Base-by-base conservation (phyloP, 2,329 filamentous ascomycete genomes). In the Pezicula rhizophila region DNA sequence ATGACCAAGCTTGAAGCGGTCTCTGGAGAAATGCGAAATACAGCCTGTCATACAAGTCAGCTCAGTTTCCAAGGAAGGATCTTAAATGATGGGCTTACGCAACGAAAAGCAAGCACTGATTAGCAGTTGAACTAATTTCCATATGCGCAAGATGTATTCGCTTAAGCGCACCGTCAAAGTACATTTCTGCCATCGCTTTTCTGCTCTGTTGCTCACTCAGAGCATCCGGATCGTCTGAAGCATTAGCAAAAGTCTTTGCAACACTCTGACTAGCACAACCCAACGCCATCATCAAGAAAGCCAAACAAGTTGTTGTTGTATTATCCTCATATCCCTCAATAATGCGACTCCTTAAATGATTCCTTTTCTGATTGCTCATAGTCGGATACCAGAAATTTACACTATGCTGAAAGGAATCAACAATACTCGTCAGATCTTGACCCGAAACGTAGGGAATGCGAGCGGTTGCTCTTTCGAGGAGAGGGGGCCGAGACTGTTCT, bases 361-460 rank as follows among this genome's bases (percentile, higher is more conserved):
- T 1, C 63, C 53, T 0, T 23, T 70, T 72, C 0, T 53, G 50
- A 39, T 64, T 65, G 0, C 73, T 72, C 63, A 75, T 68, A 5
- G 72, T 75, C 0, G 74, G 75, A 48, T 77, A 78, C 72, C 73
- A 78, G 42, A 76, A 77, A 57, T 78, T 78, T 38, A 77, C 63
- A 31, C 67, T 70, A 2, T 61, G 59, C 51, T 74, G 66, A 41
- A 78, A 78, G 0, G 70, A 67, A 1, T 65, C 59, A 0, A 77
- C 57, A 5, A 74, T 68, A 0, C 58, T 57, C 14, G 69, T 65
- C 2, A 76, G 59, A 6, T 77, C 74, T 1, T 67, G 61, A 0
- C 66, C 55, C 1, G 66, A 66, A 5, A 72, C 64, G 35, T 71
- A 73, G 0, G 73, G 75, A 18, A 68, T 66, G 50, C 71, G 66